Base-by-base conservation (phyloP, 139 green algal genomes). In the Chlamydomonas applanata region DNA sequence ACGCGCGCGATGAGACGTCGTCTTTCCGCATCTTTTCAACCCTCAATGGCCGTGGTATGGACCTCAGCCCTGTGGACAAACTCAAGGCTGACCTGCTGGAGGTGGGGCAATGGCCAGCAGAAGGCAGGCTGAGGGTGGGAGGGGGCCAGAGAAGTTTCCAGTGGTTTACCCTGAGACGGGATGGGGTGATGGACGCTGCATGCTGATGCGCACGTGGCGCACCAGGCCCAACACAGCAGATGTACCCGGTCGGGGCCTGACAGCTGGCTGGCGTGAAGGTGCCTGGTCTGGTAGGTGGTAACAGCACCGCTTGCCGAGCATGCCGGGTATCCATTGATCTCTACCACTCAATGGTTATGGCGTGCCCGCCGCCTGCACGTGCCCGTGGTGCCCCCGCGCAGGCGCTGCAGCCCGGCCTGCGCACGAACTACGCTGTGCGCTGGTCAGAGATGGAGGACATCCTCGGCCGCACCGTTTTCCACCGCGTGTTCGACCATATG, bases 11-110 rank as follows among this genome's bases (percentile, higher is more conserved):
- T 57, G 82, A 87, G 75, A 44, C 36, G 34, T 64, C 79, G 4
- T 84, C 77, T 30, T 90, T 90, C 77, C 68, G 71, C 65, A 87
- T 90, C 78, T 90, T 90, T 75, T 74, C 71, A 7, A 84, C 77
- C 11, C 79, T 90, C 32, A 90, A 90, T 73, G 75, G 77, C 17
- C 67, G 85, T 0, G 85, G 85, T 29, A 80, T 90, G 71, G 79
- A 90, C 74, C 79, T 90, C 20, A 69, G 59, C 3, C 45, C 76
- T 35, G 82, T 87, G 49, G 85, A 90, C 82, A 90, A 90, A 60
- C 76, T 90, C 34, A 90, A 90, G 52, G 79, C 82, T 35, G 81
- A 87, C 11, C 65, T 89, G 71, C 76, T 89, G 76, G 73, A 80
- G 84, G 81, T 80, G 69, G 4, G 53, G n/a, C n/a, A n/a, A n/a